Base-by-base conservation (phyloP, 495 filamentous ascomycete species). In the Xylaria sp. region DNA sequence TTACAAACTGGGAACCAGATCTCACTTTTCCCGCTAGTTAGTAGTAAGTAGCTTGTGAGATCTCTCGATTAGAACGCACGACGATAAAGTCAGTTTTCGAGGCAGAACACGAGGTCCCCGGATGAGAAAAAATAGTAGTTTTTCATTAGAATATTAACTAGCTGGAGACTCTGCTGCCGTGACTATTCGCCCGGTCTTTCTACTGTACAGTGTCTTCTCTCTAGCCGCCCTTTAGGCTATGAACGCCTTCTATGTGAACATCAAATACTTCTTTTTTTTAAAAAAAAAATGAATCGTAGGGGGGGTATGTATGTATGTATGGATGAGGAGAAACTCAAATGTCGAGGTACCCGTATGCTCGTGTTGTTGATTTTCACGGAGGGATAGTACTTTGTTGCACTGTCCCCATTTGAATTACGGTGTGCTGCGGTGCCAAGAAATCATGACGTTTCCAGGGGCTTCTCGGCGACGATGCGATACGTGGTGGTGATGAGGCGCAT, bases 401-500 rank as follows among this genome's bases (percentile, higher is more conserved):
- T 4, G 35, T n/a, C 35, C 53, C 29, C 53, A n/a, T n/a, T 35
- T 7, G 3, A n/a, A 40, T n/a, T n/a, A n/a, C n/a, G n/a, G 19
- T 37, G 35, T 37, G 35, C 35, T 37, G 35, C 35, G 7, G 5
- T 59, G 33, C 31, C 33, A 21, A 14, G 24, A n/a, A n/a, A n/a
- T n/a, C n/a, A 62, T 61, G 31, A 64, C 8, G 44, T 11, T 19
- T 21, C 19, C 8, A 66, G 33, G n/a, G 87, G 88, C 78, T 90
- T 90, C 79, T 86, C 84, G 11, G 88, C 88, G 65, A 90, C 84
- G 72, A 89, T 84, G 71, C 88, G 87, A 66, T 90, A 90, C 64
- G 86, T 89, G 33, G 88, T 90, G 8, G 87, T 86, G 29, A 87
- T 85, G 21, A 90, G 78, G 17, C 87, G 85, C 84, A 88, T 86